Evolutionary conservation across 768 basidiomycete genomes (phyloP).

Genomic region (Tremella yokohamensis): DNA sequence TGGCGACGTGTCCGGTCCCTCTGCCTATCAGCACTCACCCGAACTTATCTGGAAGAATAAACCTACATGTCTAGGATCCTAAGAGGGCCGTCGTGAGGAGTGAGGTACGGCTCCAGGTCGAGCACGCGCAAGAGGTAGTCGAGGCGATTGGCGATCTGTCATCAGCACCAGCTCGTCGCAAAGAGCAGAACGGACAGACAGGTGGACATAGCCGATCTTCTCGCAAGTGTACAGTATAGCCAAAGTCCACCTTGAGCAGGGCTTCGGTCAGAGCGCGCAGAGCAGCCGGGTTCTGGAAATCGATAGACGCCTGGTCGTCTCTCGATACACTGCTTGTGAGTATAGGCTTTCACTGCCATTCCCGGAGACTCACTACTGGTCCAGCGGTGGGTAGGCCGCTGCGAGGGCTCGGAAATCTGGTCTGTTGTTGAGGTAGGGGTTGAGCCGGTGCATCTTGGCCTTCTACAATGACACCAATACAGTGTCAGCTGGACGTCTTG

Average conservation of each 20-base stretch:
- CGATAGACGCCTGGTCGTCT: slow-evolving; percentile 55
- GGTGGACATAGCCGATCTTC: slow-evolving; percentile 79
- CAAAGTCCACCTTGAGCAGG: slow-evolving; percentile 71
- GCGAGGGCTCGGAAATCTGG: slow-evolving; percentile 66
- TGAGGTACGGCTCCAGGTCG: slow-evolving; percentile 50
- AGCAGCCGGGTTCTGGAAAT: slow-evolving; percentile 70
- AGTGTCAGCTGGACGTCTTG: too few relatives aligned
- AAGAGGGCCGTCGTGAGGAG: slow-evolving; percentile 33
- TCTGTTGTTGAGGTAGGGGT: slow-evolving; percentile 54
- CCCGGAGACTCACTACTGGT: slow-evolving; percentile 55
- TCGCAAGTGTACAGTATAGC: slow-evolving; percentile 62
- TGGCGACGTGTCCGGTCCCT: slow-evolving; percentile 85
- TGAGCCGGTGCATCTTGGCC: slow-evolving; percentile 52
- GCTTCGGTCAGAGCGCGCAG: slow-evolving; percentile 77
- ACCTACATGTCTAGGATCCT: slow-evolving; percentile 64
- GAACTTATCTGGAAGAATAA: too few relatives aligned
- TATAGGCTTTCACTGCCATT: neutral
- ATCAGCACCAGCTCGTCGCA: slow-evolving; percentile 5
- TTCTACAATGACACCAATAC: too few relatives aligned
- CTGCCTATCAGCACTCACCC: slow-evolving; percentile 51
- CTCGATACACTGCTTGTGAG: neutral
- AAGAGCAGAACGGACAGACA: slow-evolving; percentile 54
- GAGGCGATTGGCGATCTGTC: slow-evolving; percentile 52
- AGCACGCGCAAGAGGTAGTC: slow-evolving; percentile 67
- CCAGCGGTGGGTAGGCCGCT: slow-evolving; percentile 59